Evolutionary conservation across 139 green algal genomes (phyloP).

Genomic region (Yamagishiella unicocca): DNA sequence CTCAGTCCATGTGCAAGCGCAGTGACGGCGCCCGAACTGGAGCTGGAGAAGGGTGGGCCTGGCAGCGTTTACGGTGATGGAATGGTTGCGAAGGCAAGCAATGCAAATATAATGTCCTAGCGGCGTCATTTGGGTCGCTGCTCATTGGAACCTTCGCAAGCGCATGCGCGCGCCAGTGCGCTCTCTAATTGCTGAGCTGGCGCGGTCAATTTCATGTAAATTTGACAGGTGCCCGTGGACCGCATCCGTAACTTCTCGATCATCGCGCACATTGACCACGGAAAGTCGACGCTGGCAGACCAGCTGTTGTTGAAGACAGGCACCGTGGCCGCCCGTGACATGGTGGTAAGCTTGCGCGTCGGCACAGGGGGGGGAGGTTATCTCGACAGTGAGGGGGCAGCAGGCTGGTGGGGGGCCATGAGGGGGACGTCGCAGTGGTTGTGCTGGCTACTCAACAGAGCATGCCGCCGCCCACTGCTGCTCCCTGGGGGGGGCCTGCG

Average conservation of each 20-base stretch:
- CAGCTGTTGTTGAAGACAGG: conserved; percentile 86
- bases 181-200: not conserved
- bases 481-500: too few species aligned
- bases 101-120: too few species aligned
- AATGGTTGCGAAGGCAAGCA: conserved; percentile 40
- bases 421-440: too few species aligned
- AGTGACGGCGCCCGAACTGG: not conserved
- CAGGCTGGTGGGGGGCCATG: too few species aligned
- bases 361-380: too few species aligned
- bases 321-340: conserved; percentile 77
- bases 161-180: too few species aligned
- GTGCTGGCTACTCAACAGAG: too few species aligned
- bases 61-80: conserved; percentile 35
- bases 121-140: too few species aligned
- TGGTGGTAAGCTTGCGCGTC: conserved; percentile 31
- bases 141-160: too few species aligned
- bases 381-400: not conserved
- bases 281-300: conserved; percentile 89
- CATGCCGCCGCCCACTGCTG: too few species aligned
- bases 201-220: not conserved
- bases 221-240: conserved; percentile 56
- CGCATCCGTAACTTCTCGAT: conserved; percentile 89
- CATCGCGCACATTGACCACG: conserved; percentile 93
- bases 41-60: conserved; percentile 45
- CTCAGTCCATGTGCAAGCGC: not conserved